Base-by-base conservation (phyloP, 1,139 yeast species). In the Yamadazyma spencermartinsiae region DNA sequence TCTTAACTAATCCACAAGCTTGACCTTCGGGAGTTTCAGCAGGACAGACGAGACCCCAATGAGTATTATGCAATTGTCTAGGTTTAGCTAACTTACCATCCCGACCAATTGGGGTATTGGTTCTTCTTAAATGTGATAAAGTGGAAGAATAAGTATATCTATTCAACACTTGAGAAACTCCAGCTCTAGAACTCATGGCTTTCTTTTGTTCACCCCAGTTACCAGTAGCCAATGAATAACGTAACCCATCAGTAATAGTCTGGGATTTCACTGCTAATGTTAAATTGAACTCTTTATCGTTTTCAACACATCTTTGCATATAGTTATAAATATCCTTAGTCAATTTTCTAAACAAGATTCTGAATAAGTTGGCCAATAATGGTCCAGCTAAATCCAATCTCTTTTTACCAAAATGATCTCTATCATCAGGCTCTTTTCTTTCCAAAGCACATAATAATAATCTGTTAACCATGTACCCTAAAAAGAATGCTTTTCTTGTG, bases 151-250 rank as follows among this genome's bases (percentile, higher is more conserved):
- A 94, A 7, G 98, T 94, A 67, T 92, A 94, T 70, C 99, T 82
- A 65, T 94, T 94, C 66, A 94, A 77, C 51, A 94, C 98, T 73
- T 94, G 98, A 13, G 98, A 92, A 37, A 94, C 99, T 77, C 99
- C 99, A 8, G 98, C 99, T 66, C 96, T 84, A 16, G 97, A 84
- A 45, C 95, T 83, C 98, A 94, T 92, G 16, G 98, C 98, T 67
- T 92, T 94, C 82, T 90, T 92, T 64, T 92, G 98, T 68, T 94
- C 98, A 71, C 98, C 98, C 99, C 99, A 92, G 69, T 94, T 92
- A 74, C 99, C 99, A 13, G 99, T 92, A 37, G 99, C 98, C 55
- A 92, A 76, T 27, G 98, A 94, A 67, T 92, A 94, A 63, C 95
- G 86, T 64, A 92, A 79, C 61, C 99, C 99, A 49, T 95, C 94